A percentile compares a stretch with the other conserved stretches of the same genome.
Conservation (phyloP, 805 yeast species). For the Yamadazyma endophytica region DNA sequence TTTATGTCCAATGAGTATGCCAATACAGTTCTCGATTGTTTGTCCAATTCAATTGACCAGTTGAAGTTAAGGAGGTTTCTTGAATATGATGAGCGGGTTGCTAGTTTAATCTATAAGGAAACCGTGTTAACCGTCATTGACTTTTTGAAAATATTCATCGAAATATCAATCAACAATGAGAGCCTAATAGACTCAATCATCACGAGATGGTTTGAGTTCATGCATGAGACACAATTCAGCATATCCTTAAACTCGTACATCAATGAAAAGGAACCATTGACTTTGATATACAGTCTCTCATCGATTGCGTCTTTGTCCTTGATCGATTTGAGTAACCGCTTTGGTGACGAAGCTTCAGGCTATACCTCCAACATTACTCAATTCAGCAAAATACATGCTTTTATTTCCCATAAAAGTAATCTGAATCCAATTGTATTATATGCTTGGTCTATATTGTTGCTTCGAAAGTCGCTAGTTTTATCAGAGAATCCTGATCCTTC, state of each 20-base stretch:
- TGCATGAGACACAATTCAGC: slow-evolving; percentile 32
- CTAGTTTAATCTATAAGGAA: slow-evolving; percentile 25
- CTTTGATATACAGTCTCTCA: slow-evolving; percentile 40
- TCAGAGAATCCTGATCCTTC: slow-evolving; percentile 28
- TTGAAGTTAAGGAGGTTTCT: slow-evolving; percentile 1
- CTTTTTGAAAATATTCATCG: slow-evolving; percentile 34
- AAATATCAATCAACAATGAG: slow-evolving; percentile 37
- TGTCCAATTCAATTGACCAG: slow-evolving; percentile 6
- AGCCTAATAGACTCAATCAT: too few species aligned
- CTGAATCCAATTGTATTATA: slow-evolving; percentile 51
- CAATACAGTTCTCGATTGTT: slow-evolving; percentile 14
- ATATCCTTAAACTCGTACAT: slow-evolving; percentile 22
- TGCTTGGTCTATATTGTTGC: slow-evolving; percentile 62
- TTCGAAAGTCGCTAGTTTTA: slow-evolving; percentile 46
- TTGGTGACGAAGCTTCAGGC: slow-evolving; percentile 19
- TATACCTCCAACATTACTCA: slow-evolving; percentile 25
- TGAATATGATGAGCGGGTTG: slow-evolving; percentile 12
- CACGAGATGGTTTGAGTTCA: slow-evolving; percentile 52
- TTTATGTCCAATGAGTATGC: slow-evolving; percentile 28
- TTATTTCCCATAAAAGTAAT: slow-evolving; percentile 30
- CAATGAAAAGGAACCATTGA: slow-evolving; percentile 20
- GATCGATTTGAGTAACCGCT: slow-evolving; percentile 53
- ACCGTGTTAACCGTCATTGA: slow-evolving; percentile 27
- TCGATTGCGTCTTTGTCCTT: slow-evolving; percentile 49
- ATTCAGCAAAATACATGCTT: slow-evolving; percentile 37